phyloP scores from a whole-genome alignment of 306 rosid genomes.

The Prunus salicina region DNA sequence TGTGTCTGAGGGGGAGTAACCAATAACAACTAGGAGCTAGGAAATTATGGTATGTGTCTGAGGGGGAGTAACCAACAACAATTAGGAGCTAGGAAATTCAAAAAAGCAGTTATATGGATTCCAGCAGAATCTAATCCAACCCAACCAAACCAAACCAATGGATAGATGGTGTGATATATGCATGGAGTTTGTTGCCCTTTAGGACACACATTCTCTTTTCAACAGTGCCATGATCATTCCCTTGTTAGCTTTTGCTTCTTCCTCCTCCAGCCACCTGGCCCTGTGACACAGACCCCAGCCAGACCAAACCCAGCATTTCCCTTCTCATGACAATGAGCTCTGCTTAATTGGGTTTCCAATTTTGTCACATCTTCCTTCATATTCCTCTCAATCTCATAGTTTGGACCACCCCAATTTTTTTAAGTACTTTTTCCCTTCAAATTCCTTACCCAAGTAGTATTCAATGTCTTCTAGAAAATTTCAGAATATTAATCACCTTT shows the following conservation, averaged over 20 bases:
- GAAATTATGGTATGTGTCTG: neutral
- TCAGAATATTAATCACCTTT: neutral
- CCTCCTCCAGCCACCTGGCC: conserved; percentile 47
- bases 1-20: neutral
- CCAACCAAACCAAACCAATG: conserved; percentile 28
- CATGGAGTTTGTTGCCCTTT: conserved; percentile 34
- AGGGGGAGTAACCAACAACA: neutral
- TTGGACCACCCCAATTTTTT: neutral
- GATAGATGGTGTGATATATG: conserved; percentile 12
- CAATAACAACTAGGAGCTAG: neutral
- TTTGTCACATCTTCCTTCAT: conserved; percentile 10
- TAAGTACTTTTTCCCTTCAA: neutral
- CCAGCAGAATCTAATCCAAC: conserved; percentile 12
- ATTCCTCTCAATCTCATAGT: neutral
- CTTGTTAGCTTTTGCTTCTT: conserved; percentile 30
- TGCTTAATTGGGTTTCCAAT: neutral
- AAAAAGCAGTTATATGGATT: conserved; percentile 9
- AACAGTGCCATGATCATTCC: conserved; percentile 41
- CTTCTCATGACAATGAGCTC: conserved; percentile 12
- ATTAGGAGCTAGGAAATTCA: neutral
- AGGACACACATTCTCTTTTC: conserved; percentile 41
- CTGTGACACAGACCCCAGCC: conserved; percentile 23
- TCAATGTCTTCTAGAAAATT: neutral
- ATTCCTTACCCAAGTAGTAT: neutral
- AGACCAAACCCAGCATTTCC: conserved; percentile 9